Conservation (phyloP, 2,329 filamentous ascomycete genomes). For the Plenodomus lindquistii region DNA sequence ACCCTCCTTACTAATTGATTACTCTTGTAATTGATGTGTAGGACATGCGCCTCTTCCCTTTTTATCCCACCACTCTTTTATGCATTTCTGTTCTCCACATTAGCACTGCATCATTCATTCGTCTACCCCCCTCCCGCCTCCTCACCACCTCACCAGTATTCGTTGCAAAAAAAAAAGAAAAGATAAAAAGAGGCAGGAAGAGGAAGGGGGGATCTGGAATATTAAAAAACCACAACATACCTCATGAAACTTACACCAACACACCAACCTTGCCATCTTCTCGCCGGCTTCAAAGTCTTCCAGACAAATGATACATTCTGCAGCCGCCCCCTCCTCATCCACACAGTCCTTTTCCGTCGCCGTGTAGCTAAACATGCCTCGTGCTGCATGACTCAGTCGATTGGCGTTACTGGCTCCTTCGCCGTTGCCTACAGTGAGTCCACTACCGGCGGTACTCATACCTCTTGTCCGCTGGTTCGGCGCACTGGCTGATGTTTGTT, state of each 20-base stretch:
- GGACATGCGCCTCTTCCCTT: conserved; percentile 62
- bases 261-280: conserved; percentile 63
- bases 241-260: conserved; percentile 67
- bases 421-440: conserved; percentile 18
- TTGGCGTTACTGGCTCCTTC: conserved; percentile 29
- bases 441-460: conserved; percentile 29
- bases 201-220: no score
- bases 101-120: not conserved
- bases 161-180: not conserved
- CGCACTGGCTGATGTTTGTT: conserved; percentile 30
- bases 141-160: not conserved
- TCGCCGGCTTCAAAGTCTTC: conserved; percentile 66
- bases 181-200: not conserved
- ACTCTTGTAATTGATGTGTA: conserved; percentile 57
- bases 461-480: conserved; percentile 37
- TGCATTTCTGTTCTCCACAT: conserved; percentile 49
- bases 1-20: no score
- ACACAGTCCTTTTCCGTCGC: conserved; percentile 68
- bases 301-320: conserved; percentile 67
- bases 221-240: conserved; percentile 26
- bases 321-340: conserved; percentile 54
- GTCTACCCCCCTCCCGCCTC: not conserved
- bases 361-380: conserved; percentile 56
- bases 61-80: conserved; percentile 62
- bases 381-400: conserved; percentile 28